phyloP scores from a whole-genome alignment of 225 moss, liverwort and hornwort species.

The Bryoerythrophyllum caledonicum region DNA sequence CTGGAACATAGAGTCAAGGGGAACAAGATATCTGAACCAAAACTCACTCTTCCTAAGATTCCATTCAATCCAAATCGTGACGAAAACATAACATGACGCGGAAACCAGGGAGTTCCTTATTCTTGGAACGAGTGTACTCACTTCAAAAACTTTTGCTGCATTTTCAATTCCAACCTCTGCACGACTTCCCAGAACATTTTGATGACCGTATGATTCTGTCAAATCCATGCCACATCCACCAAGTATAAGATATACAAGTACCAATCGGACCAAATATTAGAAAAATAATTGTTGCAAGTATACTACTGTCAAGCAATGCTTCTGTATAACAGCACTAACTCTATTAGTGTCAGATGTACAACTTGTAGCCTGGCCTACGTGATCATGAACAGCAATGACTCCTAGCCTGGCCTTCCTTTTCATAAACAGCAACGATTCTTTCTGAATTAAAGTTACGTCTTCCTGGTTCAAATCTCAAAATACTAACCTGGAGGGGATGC shows the following conservation, averaged over 20 bases:
- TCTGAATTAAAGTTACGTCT: background rate
- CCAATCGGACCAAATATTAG: background rate
- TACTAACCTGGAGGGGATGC: slow-evolving; percentile 5
- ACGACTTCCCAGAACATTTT: slow-evolving; percentile 99
- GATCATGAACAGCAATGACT: background rate
- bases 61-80: slow-evolving; percentile 4
- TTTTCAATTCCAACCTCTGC: slow-evolving; percentile 74
- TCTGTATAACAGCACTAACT: slow-evolving; percentile 9
- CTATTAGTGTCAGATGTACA: background rate
- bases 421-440: slow-evolving; percentile 1
- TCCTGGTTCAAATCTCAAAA: background rate
- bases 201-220: slow-evolving; percentile 95
- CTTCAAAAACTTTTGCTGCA: slow-evolving; percentile 96
- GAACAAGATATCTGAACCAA: slow-evolving; percentile 1
- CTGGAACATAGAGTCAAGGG: slow-evolving; percentile 13
- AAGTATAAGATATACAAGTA: slow-evolving; percentile 24
- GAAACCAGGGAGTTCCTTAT: slow-evolving; percentile 3
- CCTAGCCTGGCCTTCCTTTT: background rate
- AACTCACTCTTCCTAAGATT: background rate
- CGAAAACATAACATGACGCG: background rate
- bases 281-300: background rate
- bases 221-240: slow-evolving; percentile 33
- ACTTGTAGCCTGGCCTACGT: background rate
- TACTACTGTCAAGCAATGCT: background rate
- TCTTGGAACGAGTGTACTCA: slow-evolving; percentile 40